Base-by-base conservation (phyloP, 345 rosid species). In the Rhizophora apiculata region DNA sequence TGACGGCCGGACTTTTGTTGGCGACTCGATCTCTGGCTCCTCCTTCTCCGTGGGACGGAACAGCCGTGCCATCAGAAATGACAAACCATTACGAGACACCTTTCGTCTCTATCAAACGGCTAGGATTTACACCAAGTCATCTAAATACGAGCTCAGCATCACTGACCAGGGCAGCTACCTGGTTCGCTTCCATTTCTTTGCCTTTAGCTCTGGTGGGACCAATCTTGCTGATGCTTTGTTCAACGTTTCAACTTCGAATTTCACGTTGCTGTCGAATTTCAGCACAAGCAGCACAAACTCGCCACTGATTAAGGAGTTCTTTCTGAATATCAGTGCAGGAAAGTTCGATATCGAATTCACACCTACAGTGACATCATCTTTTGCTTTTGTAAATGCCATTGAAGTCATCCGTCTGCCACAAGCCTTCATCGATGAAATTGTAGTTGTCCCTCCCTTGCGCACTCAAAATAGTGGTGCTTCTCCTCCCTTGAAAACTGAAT, bases 131-230 rank as follows among this genome's bases (percentile, higher is more conserved):
- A 39, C 34, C 18, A 51, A 36, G 26, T 27, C 36, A 7, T 72
- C 92, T 39, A 59, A 34, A 8, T 88, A 84, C 73, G 68, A 21
- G 49, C 61, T 91, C 55, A 7, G 67, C 9, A 71, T 82, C 37
- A 53, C 56, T 70, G 27, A 49, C 4, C 4, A 7, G 18, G 84
- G 83, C n/a, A 55, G 68, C 48, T 62, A 88, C 75, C 24, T 87
- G 7, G 79, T 88, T 22, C 90, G 89, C 60, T 68, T 71, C 62
- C 86, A 78, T 72, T 79, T 85, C 82, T 80, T 61, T 43, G 60
- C 78, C 70, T 64, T 79, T 68, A 62, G 56, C 48, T 49, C 72
- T 39, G 0, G 59, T 9, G 49, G 43, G 7, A 61, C 1, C 43
- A 63, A 84, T 24, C 81, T 86, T 59, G 78, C 78, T 24, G 62